A percentile compares a stretch with the other conserved stretches of the same genome.
phyloP scores from a whole-genome alignment of 2,329 filamentous ascomycete species.

The Zymoseptoria pseudotritici region DNA sequence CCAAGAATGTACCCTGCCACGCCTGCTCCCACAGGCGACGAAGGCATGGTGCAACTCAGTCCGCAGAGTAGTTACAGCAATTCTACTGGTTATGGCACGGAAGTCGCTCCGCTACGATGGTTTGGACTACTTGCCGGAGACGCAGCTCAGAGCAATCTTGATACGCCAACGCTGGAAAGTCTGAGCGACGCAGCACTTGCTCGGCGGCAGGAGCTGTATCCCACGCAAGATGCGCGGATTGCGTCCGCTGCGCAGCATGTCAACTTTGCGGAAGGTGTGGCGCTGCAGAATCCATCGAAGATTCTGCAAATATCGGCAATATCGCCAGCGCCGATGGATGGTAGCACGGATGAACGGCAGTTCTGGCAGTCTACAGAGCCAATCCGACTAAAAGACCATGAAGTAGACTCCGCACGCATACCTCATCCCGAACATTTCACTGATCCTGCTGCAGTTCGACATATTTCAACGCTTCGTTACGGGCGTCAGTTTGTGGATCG shows the following conservation, averaged over 20 bases:
- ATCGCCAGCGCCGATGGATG: slow-evolving; percentile 12
- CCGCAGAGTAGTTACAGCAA: slow-evolving; percentile 23
- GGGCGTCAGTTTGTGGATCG: slow-evolving; percentile 34
- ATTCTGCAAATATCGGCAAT: slow-evolving; percentile 19
- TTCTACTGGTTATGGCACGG: slow-evolving; percentile 27
- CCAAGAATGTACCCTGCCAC: slow-evolving; percentile 12
- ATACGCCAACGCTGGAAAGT: slow-evolving; percentile 17
- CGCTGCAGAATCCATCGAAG: slow-evolving; percentile 20
- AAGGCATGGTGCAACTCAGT: slow-evolving; percentile 16
- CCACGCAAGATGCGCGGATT: not conserved
- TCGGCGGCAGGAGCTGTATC: slow-evolving; percentile 16
- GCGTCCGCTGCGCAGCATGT: not conserved
- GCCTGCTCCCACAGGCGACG: slow-evolving; percentile 5
- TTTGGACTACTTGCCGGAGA: slow-evolving; percentile 43
- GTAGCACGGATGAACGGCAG: slow-evolving; percentile 16
- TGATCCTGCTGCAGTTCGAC: slow-evolving; percentile 12
- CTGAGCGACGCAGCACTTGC: slow-evolving; percentile 20
- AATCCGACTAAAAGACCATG: slow-evolving; percentile 29
- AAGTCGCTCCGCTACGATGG: slow-evolving; percentile 42
- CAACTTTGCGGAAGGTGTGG: slow-evolving; percentile 12
- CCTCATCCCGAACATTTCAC: not conserved
- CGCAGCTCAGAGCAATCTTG: slow-evolving; percentile 27
- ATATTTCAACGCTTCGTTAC: slow-evolving; percentile 36
- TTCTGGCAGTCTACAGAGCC: slow-evolving; percentile 22
- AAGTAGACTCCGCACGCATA: slow-evolving; percentile 12